Evolutionary conservation across 164 flowering plant genomes (phyloP), one percentile per base, ranked within the genome.

Genomic region (Chloranthus sessilifolius): DNA sequence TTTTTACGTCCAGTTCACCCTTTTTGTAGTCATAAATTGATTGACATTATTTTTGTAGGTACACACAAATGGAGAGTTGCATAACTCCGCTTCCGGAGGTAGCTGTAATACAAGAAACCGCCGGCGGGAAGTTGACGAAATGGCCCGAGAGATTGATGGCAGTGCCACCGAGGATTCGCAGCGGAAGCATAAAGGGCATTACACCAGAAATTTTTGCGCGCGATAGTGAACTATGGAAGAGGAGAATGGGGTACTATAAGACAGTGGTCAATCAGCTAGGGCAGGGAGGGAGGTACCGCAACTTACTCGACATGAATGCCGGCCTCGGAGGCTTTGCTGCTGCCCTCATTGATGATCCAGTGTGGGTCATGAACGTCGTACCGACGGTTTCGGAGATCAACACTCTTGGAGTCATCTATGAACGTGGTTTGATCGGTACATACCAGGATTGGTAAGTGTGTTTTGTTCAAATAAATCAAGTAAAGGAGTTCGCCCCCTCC

Each of bases 251-350:
- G 3, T 44, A 83, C 44, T 94, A 94, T 70, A 87, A 81, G 79
- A 36, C 43, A 1, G 35, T 84, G 11, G 78, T 76, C 56, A 17
- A 34, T 61, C 85, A 79, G 57, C 47, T 92, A 19, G 82, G 72
- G 3, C 70, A 82, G 56, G 48, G 11, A 3, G 95, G 95, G 16
- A 68, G 87, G 64, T 88, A 82, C 60, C 60, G 99, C 0, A 94
- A 94, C 48, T 43, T 94, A 56, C 77, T 94, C 0, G 99, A 89
- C 50, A 87, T 89, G 99, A 87, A 87, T 57, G 68, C 99, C 4
- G 21, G 73, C 24, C 69, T 88, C 56, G 99, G 99, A 36, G 99
- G 99, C 9, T 94, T 89, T 52, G 99, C 99, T 0, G 95, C 96
- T n/a, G 89, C 97, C 0, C 65, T 94, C 0, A 45, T 71, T 0